phyloP scores from a whole-genome alignment of 1,284 basidiomycete genomes.

The Cystobasidium sp. region DNA sequence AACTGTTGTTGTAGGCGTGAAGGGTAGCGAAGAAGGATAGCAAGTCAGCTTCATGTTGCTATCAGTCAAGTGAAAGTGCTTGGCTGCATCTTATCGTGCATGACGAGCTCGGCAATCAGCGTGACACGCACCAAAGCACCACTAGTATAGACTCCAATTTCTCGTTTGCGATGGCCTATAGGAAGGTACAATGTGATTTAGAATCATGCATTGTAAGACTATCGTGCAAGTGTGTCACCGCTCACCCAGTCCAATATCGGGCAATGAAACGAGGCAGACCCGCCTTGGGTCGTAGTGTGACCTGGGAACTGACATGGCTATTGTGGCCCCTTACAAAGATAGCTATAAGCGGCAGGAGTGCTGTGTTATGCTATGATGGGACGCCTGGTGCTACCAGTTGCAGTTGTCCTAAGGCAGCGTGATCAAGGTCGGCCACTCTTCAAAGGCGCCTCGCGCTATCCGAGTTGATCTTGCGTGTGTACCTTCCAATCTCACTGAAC shows the following conservation, averaged over 20 bases:
- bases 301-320: conserved; percentile 46
- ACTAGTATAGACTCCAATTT: conserved; percentile 85
- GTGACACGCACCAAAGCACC: conserved; percentile 76
- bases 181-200: not conserved
- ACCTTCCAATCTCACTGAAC: not conserved
- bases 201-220: not conserved
- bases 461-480: not conserved
- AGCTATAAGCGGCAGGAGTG: not conserved
- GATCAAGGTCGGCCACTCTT: not conserved
- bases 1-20: conserved; percentile 65
- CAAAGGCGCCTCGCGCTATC: not conserved
- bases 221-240: not conserved
- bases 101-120: conserved; percentile 12
- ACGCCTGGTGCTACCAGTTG: not conserved
- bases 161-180: conserved; percentile 61
- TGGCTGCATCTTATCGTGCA: not conserved
- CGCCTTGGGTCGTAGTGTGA: conserved; percentile 49
- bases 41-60: not conserved
- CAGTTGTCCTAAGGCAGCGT: not conserved
- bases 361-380: not conserved
- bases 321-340: not conserved
- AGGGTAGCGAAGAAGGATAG: not conserved
- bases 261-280: conserved; percentile 51
- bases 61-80: not conserved
- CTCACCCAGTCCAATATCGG: conserved; percentile 47